phyloP scores from a whole-genome alignment of 768 basidiomycete species.

The Fomitopsis pulvina region DNA sequence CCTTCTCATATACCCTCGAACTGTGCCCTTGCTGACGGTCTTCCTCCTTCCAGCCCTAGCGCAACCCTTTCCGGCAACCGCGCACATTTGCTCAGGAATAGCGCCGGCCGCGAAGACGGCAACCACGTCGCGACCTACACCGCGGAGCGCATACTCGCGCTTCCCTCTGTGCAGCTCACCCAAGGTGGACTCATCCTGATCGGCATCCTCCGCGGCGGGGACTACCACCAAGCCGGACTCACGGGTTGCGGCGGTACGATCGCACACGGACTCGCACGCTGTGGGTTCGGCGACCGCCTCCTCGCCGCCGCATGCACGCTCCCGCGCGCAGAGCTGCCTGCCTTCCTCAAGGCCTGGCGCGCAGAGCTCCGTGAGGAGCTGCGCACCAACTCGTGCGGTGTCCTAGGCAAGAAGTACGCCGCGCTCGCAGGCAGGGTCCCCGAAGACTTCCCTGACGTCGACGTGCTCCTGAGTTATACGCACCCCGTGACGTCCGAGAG shows the following conservation, averaged over 20 bases:
- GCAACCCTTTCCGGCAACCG: constrained; percentile 69
- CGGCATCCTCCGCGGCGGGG: constrained; percentile 82
- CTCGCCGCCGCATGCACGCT: constrained; percentile 50
- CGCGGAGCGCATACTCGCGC: constrained; percentile 33
- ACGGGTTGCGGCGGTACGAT: constrained; percentile 62
- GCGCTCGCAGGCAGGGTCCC: constrained; percentile 60
- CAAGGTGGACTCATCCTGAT: constrained; percentile 71
- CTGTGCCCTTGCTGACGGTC: background rate
- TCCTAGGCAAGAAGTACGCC: constrained; percentile 57
- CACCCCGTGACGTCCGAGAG: constrained; percentile 71
- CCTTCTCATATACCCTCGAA: background rate
- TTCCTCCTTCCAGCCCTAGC: constrained; percentile 43
- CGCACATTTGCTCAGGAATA: constrained; percentile 53
- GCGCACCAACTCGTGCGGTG: constrained; percentile 57
- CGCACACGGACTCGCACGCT: constrained; percentile 72
- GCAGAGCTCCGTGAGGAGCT: constrained; percentile 56
- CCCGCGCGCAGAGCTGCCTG: constrained; percentile 33
- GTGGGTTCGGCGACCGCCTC: constrained; percentile 72
- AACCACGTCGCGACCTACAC: constrained; percentile 49
- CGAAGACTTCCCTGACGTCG: constrained; percentile 62
- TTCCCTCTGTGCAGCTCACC: constrained; percentile 46
- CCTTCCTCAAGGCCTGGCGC: constrained; percentile 61
- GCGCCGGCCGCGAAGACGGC: constrained; percentile 66
- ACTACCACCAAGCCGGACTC: constrained; percentile 75
- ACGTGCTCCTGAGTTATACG: constrained; percentile 72